A percentile compares a stretch with the other conserved stretches of the same genome.
Conservation (phyloP, 129 eudicot genomes). For the Centella asiatica region DNA sequence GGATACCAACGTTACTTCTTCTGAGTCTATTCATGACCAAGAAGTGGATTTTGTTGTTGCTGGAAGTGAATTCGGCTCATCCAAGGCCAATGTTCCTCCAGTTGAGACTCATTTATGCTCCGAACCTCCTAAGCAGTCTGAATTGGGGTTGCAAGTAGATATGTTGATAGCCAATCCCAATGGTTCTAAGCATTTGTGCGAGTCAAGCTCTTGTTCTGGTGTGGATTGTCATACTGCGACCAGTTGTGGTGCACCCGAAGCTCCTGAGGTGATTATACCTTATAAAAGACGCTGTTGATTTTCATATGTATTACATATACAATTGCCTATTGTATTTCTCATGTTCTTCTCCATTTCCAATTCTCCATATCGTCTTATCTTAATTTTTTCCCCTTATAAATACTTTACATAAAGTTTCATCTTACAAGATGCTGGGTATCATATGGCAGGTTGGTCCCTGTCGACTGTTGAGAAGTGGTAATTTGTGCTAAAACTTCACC, state of each 20-base stretch:
- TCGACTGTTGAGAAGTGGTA: constrained; percentile 14
- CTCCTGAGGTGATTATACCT: constrained; percentile 11
- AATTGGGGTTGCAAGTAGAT: constrained; percentile 23
- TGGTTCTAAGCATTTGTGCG: constrained; percentile 18
- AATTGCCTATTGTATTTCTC: neutral
- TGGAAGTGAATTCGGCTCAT: constrained; percentile 17
- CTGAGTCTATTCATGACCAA: constrained; percentile 17
- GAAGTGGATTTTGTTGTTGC: constrained; percentile 23
- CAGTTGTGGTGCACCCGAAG: constrained; percentile 2
- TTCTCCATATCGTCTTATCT: neutral
- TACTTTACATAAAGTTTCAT: neutral
- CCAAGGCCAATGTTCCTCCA: constrained; percentile 19
- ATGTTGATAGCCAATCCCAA: neutral
- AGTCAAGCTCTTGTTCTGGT: constrained; percentile 24
- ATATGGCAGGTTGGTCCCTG: constrained; percentile 12
- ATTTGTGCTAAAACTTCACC: neutral
- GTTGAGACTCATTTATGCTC: constrained; percentile 14
- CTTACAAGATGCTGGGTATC: constrained; percentile 1
- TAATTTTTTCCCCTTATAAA: neutral
- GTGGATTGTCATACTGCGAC: constrained; percentile 17
- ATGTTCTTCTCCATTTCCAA: neutral
- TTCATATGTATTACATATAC: no score
- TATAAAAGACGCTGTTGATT: neutral
- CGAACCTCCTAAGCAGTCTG: constrained; percentile 12
- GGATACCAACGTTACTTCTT: neutral